These are phyloP conservation scores for Coemansia sp. DNA, from an alignment of 192 early-diverging fungal species.

Conservation along the genomic window DNA sequence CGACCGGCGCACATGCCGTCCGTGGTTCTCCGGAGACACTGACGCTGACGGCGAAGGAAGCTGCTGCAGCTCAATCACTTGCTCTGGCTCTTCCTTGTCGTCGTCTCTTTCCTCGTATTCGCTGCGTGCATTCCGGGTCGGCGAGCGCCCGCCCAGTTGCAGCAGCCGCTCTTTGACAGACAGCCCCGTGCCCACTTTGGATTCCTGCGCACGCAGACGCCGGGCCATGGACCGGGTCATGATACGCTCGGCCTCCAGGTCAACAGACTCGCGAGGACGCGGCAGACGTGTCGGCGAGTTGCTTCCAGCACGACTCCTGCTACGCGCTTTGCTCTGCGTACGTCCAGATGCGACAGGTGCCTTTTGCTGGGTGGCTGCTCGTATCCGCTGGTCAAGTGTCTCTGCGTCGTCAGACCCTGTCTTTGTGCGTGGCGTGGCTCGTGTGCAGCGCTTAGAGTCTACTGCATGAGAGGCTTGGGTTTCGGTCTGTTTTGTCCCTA, in stretches of 20 bases:
- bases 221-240: constrained; percentile 53
- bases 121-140: too few relatives aligned
- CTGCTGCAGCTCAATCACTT: background rate
- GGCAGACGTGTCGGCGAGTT: constrained; percentile 2
- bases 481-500: background rate
- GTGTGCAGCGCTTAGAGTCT: background rate
- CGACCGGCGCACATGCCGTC: constrained; percentile 29
- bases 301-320: constrained; percentile 1
- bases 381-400: background rate
- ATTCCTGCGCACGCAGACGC: constrained; percentile 21
- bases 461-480: background rate
- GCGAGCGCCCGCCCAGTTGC: too few relatives aligned
- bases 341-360: too few relatives aligned
- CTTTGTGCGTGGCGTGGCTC: background rate
- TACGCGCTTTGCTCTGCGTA: background rate
- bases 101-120: background rate
- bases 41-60: background rate
- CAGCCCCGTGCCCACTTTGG: background rate
- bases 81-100: background rate
- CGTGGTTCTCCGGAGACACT: constrained; percentile 16
- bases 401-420: background rate
- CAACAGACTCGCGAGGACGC: constrained; percentile 9
- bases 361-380: background rate
- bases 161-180: background rate
- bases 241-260: constrained; percentile 18